Evolutionary conservation across 1,284 basidiomycete genomes (phyloP).

Genomic region (Heterobasidion annosum): DNA sequence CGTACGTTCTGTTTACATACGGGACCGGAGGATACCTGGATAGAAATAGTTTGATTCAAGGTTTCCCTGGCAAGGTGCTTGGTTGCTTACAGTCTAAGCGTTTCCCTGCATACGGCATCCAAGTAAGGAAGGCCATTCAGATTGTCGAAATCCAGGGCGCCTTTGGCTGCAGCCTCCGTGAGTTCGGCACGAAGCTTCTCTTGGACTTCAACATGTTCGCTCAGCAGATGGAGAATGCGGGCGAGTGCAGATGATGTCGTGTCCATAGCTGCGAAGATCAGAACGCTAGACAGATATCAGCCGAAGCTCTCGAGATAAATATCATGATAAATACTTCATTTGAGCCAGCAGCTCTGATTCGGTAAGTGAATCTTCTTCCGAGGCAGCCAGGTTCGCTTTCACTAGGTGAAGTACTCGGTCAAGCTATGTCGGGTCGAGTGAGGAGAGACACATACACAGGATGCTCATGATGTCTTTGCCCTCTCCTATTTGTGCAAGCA

Average conservation of each 20-base stretch:
- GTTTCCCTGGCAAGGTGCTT: background rate
- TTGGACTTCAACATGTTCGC: slow-evolving; percentile 17
- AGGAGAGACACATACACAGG: slow-evolving; percentile 21
- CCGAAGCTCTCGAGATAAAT: background rate
- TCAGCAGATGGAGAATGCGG: slow-evolving; percentile 26
- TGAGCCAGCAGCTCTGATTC: slow-evolving; percentile 2
- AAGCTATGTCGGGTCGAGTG: background rate
- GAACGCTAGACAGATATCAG: background rate
- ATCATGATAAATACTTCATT: slow-evolving; percentile 1
- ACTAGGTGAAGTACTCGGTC: background rate
- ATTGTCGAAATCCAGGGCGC: background rate
- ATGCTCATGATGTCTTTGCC: slow-evolving; percentile 38
- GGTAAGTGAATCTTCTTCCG: slow-evolving; percentile 2
- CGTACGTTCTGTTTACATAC: background rate
- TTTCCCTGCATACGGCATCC: slow-evolving; percentile 3
- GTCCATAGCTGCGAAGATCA: slow-evolving; percentile 28
- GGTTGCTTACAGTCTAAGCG: background rate
- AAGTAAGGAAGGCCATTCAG: slow-evolving; percentile 1
- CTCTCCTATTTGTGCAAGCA: slow-evolving; percentile 20
- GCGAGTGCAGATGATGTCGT: slow-evolving; percentile 27
- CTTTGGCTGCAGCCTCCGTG: background rate
- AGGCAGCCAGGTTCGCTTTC: background rate
- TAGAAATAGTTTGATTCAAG: background rate
- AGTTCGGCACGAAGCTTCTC: slow-evolving; percentile 3
- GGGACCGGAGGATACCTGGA: background rate